Conservation (phyloP, 2,329 filamentous ascomycete species). For the Calonectria leucothoes region DNA sequence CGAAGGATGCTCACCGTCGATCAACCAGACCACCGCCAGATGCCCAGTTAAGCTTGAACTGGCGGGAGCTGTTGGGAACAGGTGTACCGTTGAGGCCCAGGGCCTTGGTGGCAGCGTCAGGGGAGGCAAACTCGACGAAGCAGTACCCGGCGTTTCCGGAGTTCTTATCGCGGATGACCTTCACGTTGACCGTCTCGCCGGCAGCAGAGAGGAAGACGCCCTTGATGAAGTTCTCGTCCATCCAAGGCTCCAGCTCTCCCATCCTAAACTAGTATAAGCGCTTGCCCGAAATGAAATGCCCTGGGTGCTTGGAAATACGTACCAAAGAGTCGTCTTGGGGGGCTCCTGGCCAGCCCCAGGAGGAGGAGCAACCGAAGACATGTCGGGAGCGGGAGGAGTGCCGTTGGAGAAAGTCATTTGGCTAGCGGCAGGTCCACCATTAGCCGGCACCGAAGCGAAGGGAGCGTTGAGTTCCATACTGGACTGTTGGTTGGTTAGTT, state of each 20-base stretch:
- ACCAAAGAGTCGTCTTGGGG: constrained; percentile 71
- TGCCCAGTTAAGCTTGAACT: constrained; percentile 99
- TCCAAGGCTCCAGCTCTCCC: constrained; percentile 99
- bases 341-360: constrained; percentile 55
- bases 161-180: constrained; percentile 99
- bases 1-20: constrained; percentile 74
- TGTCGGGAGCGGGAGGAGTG: constrained; percentile 52
- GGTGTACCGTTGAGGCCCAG: constrained; percentile 88
- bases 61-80: constrained; percentile 93
- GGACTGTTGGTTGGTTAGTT: constrained; percentile 34
- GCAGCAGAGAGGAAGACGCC: constrained; percentile 90
- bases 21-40: constrained; percentile 96
- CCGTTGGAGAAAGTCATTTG: constrained; percentile 54
- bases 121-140: constrained; percentile 90
- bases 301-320: constrained; percentile 32
- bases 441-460: constrained; percentile 45
- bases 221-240: constrained; percentile 98
- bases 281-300: neutral
- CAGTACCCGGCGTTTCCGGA: constrained; percentile 99
- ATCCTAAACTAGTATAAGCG: constrained; percentile 73
- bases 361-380: constrained; percentile 49
- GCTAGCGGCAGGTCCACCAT: constrained; percentile 45
- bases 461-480: constrained; percentile 49
- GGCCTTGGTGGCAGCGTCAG: constrained; percentile 90
- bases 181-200: constrained; percentile 95